phyloP scores from a whole-genome alignment of 1,284 basidiomycete species.

The Ustilago lituana region DNA sequence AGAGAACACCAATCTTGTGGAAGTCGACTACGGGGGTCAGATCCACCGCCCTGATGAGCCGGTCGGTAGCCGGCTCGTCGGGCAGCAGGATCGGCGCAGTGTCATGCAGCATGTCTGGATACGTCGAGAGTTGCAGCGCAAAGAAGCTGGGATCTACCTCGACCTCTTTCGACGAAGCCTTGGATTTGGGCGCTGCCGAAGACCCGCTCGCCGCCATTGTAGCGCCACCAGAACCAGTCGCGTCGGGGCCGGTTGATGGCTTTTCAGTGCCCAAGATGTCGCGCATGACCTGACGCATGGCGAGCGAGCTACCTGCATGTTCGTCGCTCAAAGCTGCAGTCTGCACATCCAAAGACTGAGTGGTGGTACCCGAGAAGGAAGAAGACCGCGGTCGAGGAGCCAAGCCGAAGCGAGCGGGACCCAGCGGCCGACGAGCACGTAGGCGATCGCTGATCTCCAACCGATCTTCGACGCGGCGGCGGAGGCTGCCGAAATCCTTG shows the following conservation, averaged over 20 bases:
- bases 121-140: slow-evolving; percentile 80
- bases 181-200: slow-evolving; percentile 6
- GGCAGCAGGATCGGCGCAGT: slow-evolving; percentile 69
- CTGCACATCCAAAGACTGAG: neutral
- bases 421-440: slow-evolving; percentile 35
- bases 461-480: slow-evolving; percentile 39
- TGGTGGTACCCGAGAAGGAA: slow-evolving; percentile 76
- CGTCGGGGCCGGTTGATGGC: neutral
- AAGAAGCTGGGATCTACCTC: slow-evolving; percentile 85
- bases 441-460: slow-evolving; percentile 50
- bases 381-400: slow-evolving; percentile 70
- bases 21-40: slow-evolving; percentile 94
- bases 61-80: slow-evolving; percentile 71
- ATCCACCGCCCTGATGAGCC: slow-evolving; percentile 80
- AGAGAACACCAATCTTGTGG: slow-evolving; percentile 95
- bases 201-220: neutral
- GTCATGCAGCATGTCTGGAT: slow-evolving; percentile 62
- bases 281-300: slow-evolving; percentile 52
- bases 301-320: slow-evolving; percentile 25
- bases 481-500: slow-evolving; percentile 11
- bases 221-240: neutral
- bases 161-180: slow-evolving; percentile 28
- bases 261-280: slow-evolving; percentile 40
- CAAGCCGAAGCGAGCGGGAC: slow-evolving; percentile 51
- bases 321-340: slow-evolving; percentile 14